Conservation (phyloP, 2,329 filamentous ascomycete species). For the Colletotrichum melonis region DNA sequence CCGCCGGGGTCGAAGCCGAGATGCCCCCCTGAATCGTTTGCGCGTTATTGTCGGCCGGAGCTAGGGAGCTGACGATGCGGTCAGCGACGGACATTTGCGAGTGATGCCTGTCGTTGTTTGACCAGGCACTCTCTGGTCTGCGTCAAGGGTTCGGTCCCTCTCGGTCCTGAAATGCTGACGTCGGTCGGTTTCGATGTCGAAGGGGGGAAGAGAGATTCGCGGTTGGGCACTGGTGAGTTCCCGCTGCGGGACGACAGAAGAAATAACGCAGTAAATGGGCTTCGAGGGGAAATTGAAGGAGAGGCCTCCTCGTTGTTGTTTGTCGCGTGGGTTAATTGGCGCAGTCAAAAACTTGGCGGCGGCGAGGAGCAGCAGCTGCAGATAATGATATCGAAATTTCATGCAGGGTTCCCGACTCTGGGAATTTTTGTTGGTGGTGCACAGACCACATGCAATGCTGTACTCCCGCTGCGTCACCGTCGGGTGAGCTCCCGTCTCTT, state of each 20-base stretch:
- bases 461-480: conserved; percentile 30
- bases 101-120: conserved; percentile 22
- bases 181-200: conserved; percentile 1
- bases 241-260: conserved; percentile 2
- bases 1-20: conserved; percentile 40
- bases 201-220: background rate
- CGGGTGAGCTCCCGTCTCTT: conserved; percentile 1
- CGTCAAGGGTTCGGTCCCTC: conserved; percentile 40
- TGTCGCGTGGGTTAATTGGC: conserved; percentile 25
- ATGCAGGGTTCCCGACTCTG: conserved; percentile 29
- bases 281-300: background rate
- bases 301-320: conserved; percentile 27
- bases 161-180: background rate
- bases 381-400: conserved; percentile 33
- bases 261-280: background rate
- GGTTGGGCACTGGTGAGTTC: background rate
- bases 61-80: conserved; percentile 63
- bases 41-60: conserved; percentile 49
- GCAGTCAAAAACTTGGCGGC: conserved; percentile 32
- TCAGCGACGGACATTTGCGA: conserved; percentile 66
- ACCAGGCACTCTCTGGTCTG: conserved; percentile 23
- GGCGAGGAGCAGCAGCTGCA: conserved; percentile 27
- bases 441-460: conserved; percentile 16
- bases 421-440: conserved; percentile 32
- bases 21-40: conserved; percentile 26